These are phyloP conservation scores for Vaccinium macrocarpon DNA, from an alignment of 148 eudicot genomes.

Conservation along the genomic window DNA sequence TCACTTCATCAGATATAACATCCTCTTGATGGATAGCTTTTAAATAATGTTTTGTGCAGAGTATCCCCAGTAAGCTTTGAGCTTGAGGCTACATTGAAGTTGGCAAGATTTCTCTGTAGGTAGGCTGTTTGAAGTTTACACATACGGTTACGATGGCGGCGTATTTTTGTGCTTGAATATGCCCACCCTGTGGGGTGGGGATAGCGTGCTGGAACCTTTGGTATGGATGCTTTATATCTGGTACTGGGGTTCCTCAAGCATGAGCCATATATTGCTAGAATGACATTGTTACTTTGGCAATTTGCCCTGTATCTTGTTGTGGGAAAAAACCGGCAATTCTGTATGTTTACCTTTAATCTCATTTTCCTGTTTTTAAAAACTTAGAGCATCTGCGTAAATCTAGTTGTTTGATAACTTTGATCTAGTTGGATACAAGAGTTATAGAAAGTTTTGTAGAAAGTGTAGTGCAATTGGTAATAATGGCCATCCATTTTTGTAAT, in stretches of 20 bases:
- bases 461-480: background rate
- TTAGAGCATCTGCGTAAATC: background rate
- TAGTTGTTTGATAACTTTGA: background rate
- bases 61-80: slow-evolving; percentile 98
- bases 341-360: background rate
- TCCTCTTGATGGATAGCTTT: slow-evolving; percentile 2
- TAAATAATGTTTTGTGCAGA: slow-evolving; percentile 41
- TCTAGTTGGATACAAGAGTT: background rate
- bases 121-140: slow-evolving; percentile 23
- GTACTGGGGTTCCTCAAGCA: background rate
- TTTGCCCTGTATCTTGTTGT: background rate
- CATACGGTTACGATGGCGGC: background rate
- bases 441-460: background rate
- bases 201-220: background rate
- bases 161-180: background rate
- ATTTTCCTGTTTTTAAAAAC: background rate
- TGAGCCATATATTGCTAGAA: background rate
- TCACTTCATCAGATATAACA: slow-evolving; percentile 8
- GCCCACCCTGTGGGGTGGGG: background rate
- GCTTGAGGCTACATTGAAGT: slow-evolving; percentile 91
- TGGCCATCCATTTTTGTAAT: background rate
- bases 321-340: background rate
- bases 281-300: background rate
- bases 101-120: slow-evolving; percentile 99
- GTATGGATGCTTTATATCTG: background rate